Conservation (phyloP, 768 basidiomycete species). For the Neoboletus magnificus region DNA sequence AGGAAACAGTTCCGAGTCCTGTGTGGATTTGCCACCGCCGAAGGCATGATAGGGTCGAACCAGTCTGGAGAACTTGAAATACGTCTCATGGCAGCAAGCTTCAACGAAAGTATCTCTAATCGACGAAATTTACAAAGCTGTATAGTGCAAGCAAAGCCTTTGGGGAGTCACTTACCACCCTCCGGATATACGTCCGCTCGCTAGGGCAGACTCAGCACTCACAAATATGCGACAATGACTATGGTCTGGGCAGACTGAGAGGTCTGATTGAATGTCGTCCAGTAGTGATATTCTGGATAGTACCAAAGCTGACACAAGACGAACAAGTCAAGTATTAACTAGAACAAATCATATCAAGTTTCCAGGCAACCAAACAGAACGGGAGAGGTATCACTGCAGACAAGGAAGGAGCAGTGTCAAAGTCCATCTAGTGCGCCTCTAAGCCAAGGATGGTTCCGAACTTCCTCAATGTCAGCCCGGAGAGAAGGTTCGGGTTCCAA, state of each 20-base stretch:
- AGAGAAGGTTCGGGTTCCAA: constrained; percentile 79
- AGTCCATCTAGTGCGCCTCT: constrained; percentile 21
- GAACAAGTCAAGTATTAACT: constrained; percentile 9
- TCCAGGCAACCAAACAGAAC: constrained; percentile 1
- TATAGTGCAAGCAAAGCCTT: too few species aligned
- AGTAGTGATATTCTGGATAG: not conserved
- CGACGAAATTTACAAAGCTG: too few species aligned
- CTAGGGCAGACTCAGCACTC: not conserved
- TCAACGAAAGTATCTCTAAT: too few species aligned
- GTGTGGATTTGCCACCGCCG: too few species aligned
- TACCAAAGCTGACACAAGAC: constrained; percentile 14
- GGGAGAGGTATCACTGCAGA: constrained; percentile 7
- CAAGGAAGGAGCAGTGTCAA: constrained; percentile 7
- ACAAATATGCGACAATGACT: not conserved
- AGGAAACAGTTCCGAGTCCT: too few species aligned
- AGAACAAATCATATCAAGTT: constrained; percentile 6
- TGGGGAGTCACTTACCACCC: too few species aligned
- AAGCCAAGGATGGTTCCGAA: constrained; percentile 86
- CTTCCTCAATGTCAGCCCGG: constrained; percentile 78
- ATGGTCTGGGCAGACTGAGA: not conserved
- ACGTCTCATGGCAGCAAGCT: not conserved
- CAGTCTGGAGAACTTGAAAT: not conserved
- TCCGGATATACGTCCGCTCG: not conserved
- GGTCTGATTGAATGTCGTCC: not conserved
- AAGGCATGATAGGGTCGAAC: too few species aligned